Evolutionary conservation across 148 eudicot genomes (phyloP).

Genomic region (Spergularia marina): DNA sequence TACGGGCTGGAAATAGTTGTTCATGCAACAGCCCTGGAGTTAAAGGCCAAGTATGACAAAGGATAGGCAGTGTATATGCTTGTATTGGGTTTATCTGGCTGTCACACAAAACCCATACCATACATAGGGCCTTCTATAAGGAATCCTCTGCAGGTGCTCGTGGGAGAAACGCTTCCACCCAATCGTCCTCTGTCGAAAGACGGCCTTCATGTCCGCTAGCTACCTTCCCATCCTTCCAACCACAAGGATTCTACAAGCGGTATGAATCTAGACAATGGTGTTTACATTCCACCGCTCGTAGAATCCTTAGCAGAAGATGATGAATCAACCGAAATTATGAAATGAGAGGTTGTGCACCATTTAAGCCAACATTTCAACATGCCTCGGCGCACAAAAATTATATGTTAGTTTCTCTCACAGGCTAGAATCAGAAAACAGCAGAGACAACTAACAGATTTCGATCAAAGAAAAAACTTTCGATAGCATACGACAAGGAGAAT

Average conservation of each 20-base stretch:
- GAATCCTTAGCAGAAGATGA: constrained; percentile 25
- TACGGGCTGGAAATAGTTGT: too few relatives aligned
- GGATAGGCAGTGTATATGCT: too few relatives aligned
- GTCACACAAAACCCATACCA: constrained; percentile 44
- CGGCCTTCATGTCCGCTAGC: constrained; percentile 41
- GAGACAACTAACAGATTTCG: neutral
- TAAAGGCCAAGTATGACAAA: too few relatives aligned
- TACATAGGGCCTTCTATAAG: constrained; percentile 36
- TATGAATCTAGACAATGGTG: too few relatives aligned
- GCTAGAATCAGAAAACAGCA: too few relatives aligned
- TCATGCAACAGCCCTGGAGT: too few relatives aligned
- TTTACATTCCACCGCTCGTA: too few relatives aligned
- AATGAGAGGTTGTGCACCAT: neutral
- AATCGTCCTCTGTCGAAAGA: constrained; percentile 30
- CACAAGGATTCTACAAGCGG: constrained; percentile 25
- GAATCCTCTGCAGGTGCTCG: constrained; percentile 31
- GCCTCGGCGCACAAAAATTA: too few relatives aligned
- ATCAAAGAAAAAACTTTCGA: neutral
- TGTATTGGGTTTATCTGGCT: constrained; percentile 23
- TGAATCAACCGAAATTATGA: neutral
- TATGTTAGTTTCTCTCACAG: too few relatives aligned
- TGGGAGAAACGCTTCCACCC: constrained; percentile 39
- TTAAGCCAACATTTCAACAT: neutral
- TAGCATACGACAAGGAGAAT: constrained; percentile 1
- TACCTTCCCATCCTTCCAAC: constrained; percentile 23